Evolutionary conservation across 805 yeast genomes (phyloP), one percentile per base, ranked within the genome.

Genomic region (Deakozyma indianensis): DNA sequence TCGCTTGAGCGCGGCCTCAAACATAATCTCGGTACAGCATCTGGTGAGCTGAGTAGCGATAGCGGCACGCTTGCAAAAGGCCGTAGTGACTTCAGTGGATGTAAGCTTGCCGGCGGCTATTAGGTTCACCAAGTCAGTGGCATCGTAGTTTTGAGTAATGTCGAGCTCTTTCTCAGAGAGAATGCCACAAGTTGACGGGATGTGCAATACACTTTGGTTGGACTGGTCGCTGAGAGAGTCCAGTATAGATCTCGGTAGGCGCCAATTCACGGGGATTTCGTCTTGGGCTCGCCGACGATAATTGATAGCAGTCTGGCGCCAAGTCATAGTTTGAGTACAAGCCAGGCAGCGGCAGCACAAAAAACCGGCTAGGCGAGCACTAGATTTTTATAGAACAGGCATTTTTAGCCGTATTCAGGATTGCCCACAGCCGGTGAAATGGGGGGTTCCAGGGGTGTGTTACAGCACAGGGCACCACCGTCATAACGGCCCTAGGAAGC

Each of bases 11-110:
- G 84, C 87, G 48, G 74, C 73, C 5, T 74, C 76, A 29, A 75
- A 63, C 55, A 81, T 77, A 14, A 60, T 50, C 42, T 61, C 66
- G 7, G 66, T 53, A 21, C 44, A 63, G 53, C 47, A 59, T 44
- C 63, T 70, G 47, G 62, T 58, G 48, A 78, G 59, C 52, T 77
- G 82, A 48, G 75, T 80, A 0, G 77, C 77, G 20, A 75, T 59
- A 2, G 76, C 68, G 3, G 82, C 75, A 41, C 83, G 59, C 53
- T 77, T 77, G 48, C 77, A 70, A 57, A 71, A 78, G 1, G 83
- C 82, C 9, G 58, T 59, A 1, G 74, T 62, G 2, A 77, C 78
- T 41, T 71, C 67, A 1, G 59, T 55, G 1, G 80, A 56, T 2
- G 68, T 58, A 59, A 66, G 64, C 47, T 63, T 57, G 22, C 68